Evolutionary conservation across 31 red algal species (phyloP), one percentile per base, ranked within the genome.

Genomic region (Odonthalia washingtoniensis): DNA sequence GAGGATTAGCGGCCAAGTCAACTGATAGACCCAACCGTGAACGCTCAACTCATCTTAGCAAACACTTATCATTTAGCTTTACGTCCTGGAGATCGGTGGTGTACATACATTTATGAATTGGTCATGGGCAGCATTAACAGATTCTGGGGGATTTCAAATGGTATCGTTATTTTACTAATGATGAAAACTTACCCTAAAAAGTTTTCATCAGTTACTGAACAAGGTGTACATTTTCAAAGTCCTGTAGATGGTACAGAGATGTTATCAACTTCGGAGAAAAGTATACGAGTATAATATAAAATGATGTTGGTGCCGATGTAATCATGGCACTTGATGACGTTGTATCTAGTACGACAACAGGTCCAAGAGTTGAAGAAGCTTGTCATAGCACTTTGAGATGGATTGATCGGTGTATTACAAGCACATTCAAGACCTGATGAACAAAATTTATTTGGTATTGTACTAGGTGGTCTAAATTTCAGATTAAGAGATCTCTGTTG

Each of bases 291-390:
- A 27, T n/a, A n/a, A n/a, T n/a, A n/a, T 95, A 99, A 80, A 96
- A 95, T 41, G 80, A 96, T 75, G 88, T 99, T 45, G 98, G 98
- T 27, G 93, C 95, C 27, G 98, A 99, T 74, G 94, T 99, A 16
- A 96, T 97, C 68, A 99, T 99, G 98, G 93, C 92, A 40, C 84
- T 99, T 43, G 98, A 99, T 80, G 94, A 99, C 69, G 97, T 99
- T 35, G 97, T 99, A 42, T 75, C 92, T 5, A 77, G 74, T 60
- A 95, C 92, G 40, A 92, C 92, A 31, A 93, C 91, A 30, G 94
- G 91, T 40, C 91, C 85, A 37, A 84, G 97, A 63, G 94, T 99
- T 9, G 86, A 87, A 39, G 97, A 99, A 34, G 97, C 97, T 2
- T 92, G 85, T 67, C 81, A 94, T 67, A 90, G 97, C 28, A 99